These are phyloP conservation scores for Cyclanthera cordifolia DNA, from an alignment of 306 rosid genomes.

Conservation along the genomic window DNA sequence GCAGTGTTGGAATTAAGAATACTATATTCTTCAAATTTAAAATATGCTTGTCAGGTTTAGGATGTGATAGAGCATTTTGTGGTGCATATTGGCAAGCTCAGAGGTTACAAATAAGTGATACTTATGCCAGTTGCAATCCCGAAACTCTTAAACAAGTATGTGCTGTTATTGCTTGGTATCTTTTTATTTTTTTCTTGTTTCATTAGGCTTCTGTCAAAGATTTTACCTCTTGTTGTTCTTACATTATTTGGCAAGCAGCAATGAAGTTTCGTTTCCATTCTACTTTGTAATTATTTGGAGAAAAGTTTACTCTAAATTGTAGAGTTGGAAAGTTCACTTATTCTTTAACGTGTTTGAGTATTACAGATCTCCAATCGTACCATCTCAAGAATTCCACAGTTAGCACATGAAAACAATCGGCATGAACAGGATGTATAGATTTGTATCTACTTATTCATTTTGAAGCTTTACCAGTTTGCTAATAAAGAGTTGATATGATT, in stretches of 20 bases:
- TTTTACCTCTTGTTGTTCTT: not conserved
- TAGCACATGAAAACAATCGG: conserved; percentile 60
- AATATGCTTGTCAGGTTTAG: conserved; percentile 40
- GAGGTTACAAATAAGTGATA: conserved; percentile 29
- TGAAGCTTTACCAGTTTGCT: conserved; percentile 10
- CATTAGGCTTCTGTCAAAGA: not conserved
- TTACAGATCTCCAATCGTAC: conserved; percentile 53
- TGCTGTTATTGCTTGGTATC: conserved; percentile 4
- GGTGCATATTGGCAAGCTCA: conserved; percentile 73
- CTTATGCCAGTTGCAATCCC: conserved; percentile 43
- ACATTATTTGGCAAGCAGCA: not conserved
- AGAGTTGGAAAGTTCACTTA: not conserved
- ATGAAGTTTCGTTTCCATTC: not conserved
- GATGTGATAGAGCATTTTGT: conserved; percentile 85
- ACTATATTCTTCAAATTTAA: not conserved
- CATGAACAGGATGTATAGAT: conserved; percentile 56
- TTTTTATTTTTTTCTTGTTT: not conserved
- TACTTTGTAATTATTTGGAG: not conserved
- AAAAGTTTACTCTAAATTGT: not conserved
- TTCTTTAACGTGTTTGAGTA: not conserved
- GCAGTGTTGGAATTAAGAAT: not conserved
- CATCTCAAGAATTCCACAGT: conserved; percentile 46
- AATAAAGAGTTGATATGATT: conserved; percentile 5
- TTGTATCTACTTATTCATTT: conserved; percentile 2
- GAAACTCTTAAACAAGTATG: conserved; percentile 65